Percentiles rank a stretch among this genome's conserved stretches.
These are phyloP conservation scores for Kwoniella shivajii DNA, from an alignment of 1,284 basidiomycete species.

Conservation along the genomic window DNA sequence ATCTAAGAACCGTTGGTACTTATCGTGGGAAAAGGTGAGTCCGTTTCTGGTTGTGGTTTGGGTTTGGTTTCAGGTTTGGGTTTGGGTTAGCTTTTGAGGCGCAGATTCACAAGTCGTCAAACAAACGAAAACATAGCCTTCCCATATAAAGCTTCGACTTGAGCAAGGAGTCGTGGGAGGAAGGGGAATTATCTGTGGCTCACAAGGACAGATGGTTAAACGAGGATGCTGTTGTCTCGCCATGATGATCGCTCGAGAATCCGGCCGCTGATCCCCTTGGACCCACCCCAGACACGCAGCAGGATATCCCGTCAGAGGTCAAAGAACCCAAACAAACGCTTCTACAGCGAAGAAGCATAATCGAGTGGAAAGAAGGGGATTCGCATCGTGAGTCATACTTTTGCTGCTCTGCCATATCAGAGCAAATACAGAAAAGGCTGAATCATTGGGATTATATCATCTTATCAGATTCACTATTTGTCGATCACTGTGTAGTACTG, in stretches of 20 bases:
- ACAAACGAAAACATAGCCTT: no score
- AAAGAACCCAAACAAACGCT: conserved; percentile 59
- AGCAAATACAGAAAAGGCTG: neutral
- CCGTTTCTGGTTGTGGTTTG: neutral
- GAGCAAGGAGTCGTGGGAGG: no score
- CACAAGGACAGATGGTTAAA: no score
- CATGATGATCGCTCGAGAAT: no score
- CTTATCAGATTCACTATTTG: neutral
- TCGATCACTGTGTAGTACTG: neutral
- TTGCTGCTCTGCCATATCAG: neutral
- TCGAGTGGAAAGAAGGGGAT: conserved; percentile 47
- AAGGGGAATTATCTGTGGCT: no score
- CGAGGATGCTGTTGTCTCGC: no score
- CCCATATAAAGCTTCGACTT: no score
- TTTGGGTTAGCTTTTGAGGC: no score
- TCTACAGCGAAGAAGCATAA: conserved; percentile 59
- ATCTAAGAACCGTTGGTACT: conserved; percentile 58
- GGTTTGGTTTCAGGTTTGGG: no score
- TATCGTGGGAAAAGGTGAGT: conserved; percentile 56
- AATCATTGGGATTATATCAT: neutral
- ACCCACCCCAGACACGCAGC: conserved; percentile 54
- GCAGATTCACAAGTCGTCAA: no score
- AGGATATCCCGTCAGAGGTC: conserved; percentile 60
- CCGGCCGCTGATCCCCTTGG: no score
- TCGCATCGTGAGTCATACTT: conserved; percentile 26